A percentile compares a stretch with the other conserved stretches of the same genome.
Conservation (phyloP, 176 grass and related monocot species). For the Themeda triandra region DNA sequence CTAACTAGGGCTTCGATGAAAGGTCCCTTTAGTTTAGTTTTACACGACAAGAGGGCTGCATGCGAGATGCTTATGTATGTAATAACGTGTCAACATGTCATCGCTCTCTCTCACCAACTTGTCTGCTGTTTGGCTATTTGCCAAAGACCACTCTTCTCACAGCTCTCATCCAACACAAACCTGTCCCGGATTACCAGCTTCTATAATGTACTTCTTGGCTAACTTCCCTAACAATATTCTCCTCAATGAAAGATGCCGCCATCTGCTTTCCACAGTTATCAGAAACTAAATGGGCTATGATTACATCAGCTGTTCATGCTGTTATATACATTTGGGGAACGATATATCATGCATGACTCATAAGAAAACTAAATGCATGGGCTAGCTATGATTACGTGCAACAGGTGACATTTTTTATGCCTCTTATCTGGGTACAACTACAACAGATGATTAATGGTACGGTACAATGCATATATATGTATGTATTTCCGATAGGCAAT, state of each 20-base stretch:
- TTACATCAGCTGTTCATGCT: not conserved
- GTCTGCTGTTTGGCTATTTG: constrained; percentile 47
- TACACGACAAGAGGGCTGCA: constrained; percentile 54
- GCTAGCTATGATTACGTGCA: not conserved
- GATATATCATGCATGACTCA: not conserved
- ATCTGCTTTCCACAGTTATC: constrained; percentile 7
- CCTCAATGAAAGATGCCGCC: constrained; percentile 12
- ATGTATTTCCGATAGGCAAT: not conserved
- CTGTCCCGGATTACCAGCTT: constrained; percentile 32
- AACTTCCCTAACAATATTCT: constrained; percentile 57
- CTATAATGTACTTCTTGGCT: constrained; percentile 30
- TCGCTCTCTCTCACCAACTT: constrained; percentile 40
- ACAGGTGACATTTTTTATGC: too few species aligned
- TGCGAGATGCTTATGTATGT: constrained; percentile 10
- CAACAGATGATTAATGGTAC: not conserved
- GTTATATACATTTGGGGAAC: not conserved
- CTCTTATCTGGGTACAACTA: too few species aligned
- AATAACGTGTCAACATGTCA: constrained; percentile 20
- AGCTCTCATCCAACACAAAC: constrained; percentile 54
- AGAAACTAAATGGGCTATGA: not conserved
- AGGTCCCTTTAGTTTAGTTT: constrained; percentile 71
- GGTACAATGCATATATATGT: not conserved
- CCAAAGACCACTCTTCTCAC: constrained; percentile 48
- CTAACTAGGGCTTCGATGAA: constrained; percentile 60
- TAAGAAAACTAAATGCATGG: not conserved